phyloP scores from a whole-genome alignment of 495 filamentous ascomycete genomes.

The Lentithecium fluviatile region DNA sequence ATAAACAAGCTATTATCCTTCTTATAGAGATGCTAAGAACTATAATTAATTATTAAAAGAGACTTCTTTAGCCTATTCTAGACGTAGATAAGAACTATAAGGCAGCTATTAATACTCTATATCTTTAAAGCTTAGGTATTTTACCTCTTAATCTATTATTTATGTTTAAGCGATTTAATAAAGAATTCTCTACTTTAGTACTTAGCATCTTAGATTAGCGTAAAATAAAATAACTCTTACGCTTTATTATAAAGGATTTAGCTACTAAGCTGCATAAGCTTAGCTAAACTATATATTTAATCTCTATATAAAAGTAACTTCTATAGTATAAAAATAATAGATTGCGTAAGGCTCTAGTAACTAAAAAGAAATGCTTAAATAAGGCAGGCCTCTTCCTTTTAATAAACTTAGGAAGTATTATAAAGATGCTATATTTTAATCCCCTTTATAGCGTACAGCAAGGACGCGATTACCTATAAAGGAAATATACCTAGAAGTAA shows the following conservation, averaged over 20 bases:
- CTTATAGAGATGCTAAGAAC: slow-evolving; percentile 1
- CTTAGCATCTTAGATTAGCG: slow-evolving; percentile 7
- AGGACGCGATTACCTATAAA: neutral
- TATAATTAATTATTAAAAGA: slow-evolving; percentile 6
- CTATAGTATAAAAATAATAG: slow-evolving; percentile 5
- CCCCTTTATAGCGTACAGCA: neutral
- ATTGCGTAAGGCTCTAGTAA: slow-evolving; percentile 3
- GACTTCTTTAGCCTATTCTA: slow-evolving; percentile 18
- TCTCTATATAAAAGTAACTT: slow-evolving; percentile 5
- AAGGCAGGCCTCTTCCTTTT: neutral
- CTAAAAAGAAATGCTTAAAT: slow-evolving; percentile 5
- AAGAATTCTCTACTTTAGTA: slow-evolving; percentile 5
- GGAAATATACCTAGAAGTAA: neutral
- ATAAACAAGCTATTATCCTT: slow-evolving; percentile 5
- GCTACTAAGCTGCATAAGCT: neutral
- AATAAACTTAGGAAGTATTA: slow-evolving; percentile 2
- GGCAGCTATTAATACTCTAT: neutral
- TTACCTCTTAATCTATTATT: neutral
- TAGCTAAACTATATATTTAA: neutral
- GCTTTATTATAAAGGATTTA: neutral
- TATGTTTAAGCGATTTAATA: slow-evolving; percentile 4
- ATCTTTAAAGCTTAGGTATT: neutral
- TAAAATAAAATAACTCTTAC: slow-evolving; percentile 12
- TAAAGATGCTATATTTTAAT: slow-evolving; percentile 4
- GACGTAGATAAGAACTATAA: neutral